phyloP scores from a whole-genome alignment of 1,139 yeast species.

The Trichomonascaceae sp. region DNA sequence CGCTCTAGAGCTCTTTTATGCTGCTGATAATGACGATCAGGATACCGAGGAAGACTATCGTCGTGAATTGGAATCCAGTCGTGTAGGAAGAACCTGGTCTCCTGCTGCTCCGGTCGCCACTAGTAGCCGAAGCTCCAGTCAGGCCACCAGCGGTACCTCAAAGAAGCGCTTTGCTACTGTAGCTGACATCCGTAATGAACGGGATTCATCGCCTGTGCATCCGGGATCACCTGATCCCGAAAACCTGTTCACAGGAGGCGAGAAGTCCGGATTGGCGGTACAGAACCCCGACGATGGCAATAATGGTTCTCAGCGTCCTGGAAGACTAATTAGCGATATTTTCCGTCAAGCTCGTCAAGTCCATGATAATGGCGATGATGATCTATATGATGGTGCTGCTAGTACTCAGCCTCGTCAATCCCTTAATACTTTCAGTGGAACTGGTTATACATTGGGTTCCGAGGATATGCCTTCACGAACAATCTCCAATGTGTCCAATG shows the following conservation, averaged over 20 bases:
- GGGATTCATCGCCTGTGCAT: slow-evolving; percentile 18
- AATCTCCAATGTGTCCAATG: slow-evolving; percentile 19
- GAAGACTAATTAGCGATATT: slow-evolving; percentile 48
- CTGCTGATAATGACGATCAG: slow-evolving; percentile 2
- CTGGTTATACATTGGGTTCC: slow-evolving; percentile 79
- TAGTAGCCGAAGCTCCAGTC: slow-evolving; percentile 4
- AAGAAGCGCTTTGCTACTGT: slow-evolving; percentile 32
- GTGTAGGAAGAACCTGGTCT: not conserved
- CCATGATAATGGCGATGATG: slow-evolving; percentile 31
- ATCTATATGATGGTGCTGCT: slow-evolving; percentile 8
- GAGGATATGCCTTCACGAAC: slow-evolving; percentile 23
- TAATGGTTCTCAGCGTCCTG: slow-evolving; percentile 22
- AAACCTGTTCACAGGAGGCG: slow-evolving; percentile 91
- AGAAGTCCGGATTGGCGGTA: slow-evolving; percentile 87
- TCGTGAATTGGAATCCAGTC: not conserved
- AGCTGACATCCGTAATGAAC: slow-evolving; percentile 41
- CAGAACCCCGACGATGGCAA: slow-evolving; percentile 71
- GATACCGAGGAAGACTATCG: not conserved
- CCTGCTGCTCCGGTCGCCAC: not conserved
- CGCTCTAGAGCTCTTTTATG: slow-evolving; percentile 9
- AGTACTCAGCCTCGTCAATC: slow-evolving; percentile 17
- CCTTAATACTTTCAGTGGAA: slow-evolving; percentile 50
- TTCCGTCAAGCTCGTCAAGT: slow-evolving; percentile 49
- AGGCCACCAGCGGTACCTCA: slow-evolving; percentile 9
- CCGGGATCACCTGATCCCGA: slow-evolving; percentile 47